phyloP scores from a whole-genome alignment of 257 asterid species.

The Scutellaria baicalensis region DNA sequence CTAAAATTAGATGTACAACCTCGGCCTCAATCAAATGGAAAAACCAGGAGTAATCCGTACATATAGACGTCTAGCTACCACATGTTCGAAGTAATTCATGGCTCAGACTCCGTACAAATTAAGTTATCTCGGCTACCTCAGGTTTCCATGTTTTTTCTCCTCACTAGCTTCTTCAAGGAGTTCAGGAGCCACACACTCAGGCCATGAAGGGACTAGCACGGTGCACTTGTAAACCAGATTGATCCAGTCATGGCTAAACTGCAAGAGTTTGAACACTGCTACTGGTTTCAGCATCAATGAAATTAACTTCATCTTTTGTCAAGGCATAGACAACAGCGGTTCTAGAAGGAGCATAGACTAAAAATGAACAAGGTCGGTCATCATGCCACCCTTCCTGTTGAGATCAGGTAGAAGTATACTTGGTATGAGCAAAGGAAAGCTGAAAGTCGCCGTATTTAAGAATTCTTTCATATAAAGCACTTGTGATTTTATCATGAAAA shows the following conservation, averaged over 20 bases:
- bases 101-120: background rate
- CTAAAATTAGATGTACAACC: background rate
- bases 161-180: background rate
- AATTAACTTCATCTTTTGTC: conserved; percentile 24
- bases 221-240: background rate
- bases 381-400: conserved; percentile 67
- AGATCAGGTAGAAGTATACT: background rate
- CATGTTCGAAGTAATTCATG: background rate
- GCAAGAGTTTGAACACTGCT: background rate
- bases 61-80: background rate
- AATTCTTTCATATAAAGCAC: no score
- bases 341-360: conserved; percentile 79
- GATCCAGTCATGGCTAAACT: background rate
- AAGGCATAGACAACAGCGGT: conserved; percentile 83
- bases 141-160: background rate
- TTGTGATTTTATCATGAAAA: no score
- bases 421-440: no score
- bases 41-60: background rate
- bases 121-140: background rate
- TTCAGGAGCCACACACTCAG: background rate
- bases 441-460: no score
- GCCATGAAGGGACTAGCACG: background rate
- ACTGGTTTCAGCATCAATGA: conserved; percentile 16
- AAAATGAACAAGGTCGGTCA: conserved; percentile 69
- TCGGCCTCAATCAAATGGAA: background rate